Evolutionary conservation across 2,329 filamentous ascomycete species (phyloP).

Genomic region (Blastomyces parvus): DNA sequence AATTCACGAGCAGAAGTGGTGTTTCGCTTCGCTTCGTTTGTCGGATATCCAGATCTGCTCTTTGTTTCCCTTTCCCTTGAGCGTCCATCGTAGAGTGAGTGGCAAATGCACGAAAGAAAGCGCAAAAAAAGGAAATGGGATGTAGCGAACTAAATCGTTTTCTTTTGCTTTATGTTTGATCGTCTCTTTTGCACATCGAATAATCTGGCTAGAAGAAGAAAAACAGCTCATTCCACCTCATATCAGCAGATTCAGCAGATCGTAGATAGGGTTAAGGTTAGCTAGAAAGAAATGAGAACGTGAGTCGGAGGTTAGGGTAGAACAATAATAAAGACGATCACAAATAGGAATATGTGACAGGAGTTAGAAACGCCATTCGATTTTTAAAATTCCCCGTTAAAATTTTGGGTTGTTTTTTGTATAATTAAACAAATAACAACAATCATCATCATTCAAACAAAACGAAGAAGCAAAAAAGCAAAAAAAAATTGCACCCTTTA

Average conservation of each 20-base stretch:
- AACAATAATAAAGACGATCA: conserved; percentile 10
- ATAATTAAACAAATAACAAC: conserved; percentile 10
- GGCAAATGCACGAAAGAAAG: conserved; percentile 28
- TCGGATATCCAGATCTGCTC: conserved; percentile 78
- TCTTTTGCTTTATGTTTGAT: conserved; percentile 40
- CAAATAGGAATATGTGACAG: conserved; percentile 9
- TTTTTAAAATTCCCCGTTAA: conserved; percentile 14
- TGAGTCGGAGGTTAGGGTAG: conserved; percentile 10
- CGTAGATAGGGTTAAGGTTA: neutral
- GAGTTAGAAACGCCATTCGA: conserved; percentile 17
- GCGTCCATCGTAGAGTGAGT: conserved; percentile 37
- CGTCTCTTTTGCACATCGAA: conserved; percentile 49
- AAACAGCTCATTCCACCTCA: conserved; percentile 36
- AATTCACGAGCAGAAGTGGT: conserved; percentile 28
- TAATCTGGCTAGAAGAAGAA: conserved; percentile 6
- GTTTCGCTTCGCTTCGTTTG: conserved; percentile 41
- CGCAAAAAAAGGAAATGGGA: conserved; percentile 17
- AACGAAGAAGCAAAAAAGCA: conserved; percentile 8
- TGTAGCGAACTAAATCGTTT: conserved; percentile 46
- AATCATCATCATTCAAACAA: conserved; percentile 10
- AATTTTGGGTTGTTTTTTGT: conserved; percentile 24
- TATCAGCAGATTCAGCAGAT: conserved; percentile 35
- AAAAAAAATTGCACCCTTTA: conserved; percentile 41
- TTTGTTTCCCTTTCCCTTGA: conserved; percentile 36
- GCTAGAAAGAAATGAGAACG: conserved; percentile 3